Evolutionary conservation across 305 asterid species (phyloP).

Genomic region (Andrographis paniculata): DNA sequence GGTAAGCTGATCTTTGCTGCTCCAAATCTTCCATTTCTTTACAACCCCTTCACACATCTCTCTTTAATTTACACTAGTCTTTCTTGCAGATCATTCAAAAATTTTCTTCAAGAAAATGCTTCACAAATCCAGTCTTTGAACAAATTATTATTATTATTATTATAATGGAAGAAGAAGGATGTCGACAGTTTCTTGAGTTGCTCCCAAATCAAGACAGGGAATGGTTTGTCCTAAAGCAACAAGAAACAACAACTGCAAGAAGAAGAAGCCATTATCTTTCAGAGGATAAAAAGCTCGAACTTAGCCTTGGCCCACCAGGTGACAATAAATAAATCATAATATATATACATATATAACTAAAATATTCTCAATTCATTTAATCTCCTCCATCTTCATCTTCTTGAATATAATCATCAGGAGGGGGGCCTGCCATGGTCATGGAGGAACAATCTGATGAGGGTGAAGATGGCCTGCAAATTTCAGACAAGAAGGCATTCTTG

Average conservation of each 20-base stretch:
- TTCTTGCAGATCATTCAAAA: no score
- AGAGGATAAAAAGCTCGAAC: constrained; percentile 74
- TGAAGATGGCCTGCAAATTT: constrained; percentile 17
- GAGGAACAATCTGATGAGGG: constrained; percentile 16
- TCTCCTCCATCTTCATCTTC: constrained; percentile 27
- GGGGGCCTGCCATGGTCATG: constrained; percentile 46
- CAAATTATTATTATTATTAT: no score
- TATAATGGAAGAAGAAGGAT: constrained; percentile 32
- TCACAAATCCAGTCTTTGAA: no score
- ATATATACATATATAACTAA: constrained; percentile 26
- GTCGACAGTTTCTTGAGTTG: constrained; percentile 58
- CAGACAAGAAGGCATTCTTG: constrained; percentile 53
- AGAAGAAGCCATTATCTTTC: constrained; percentile 29
- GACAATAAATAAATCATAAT: constrained; percentile 13
- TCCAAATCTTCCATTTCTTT: no score
- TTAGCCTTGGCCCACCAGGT: constrained; percentile 85
- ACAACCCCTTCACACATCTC: no score
- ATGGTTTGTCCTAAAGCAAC: constrained; percentile 25
- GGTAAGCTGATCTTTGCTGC: no score
- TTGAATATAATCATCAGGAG: no score
- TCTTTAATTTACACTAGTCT: no score
- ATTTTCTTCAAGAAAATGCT: no score
- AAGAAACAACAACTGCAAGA: no score
- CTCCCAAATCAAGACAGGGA: constrained; percentile 35
- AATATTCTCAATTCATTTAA: constrained; percentile 15